Evolutionary conservation across 2,329 filamentous ascomycete species (phyloP).

Genomic region (Pseudogymnoascus sp.): DNA sequence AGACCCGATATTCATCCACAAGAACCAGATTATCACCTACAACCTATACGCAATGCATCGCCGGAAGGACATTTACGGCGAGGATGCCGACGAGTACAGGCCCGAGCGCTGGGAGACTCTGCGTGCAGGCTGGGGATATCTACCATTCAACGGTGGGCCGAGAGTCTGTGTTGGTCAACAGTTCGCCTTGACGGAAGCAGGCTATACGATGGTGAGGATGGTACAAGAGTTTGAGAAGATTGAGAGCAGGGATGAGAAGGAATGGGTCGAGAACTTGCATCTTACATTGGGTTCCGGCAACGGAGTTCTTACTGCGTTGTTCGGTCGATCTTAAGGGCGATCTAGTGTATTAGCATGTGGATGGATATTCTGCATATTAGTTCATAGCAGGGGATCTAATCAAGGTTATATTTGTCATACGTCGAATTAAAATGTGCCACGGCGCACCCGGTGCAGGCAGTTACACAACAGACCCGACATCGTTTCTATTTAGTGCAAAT

Average conservation of each 20-base stretch:
- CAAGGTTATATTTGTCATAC: neutral
- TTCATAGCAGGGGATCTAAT: neutral
- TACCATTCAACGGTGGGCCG: constrained; percentile 33
- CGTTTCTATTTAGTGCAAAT: too few species aligned
- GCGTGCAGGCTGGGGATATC: constrained; percentile 37
- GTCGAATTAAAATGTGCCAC: neutral
- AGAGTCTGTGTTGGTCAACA: constrained; percentile 33
- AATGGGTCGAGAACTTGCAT: constrained; percentile 18
- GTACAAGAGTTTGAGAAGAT: constrained; percentile 29
- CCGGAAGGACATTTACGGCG: constrained; percentile 29
- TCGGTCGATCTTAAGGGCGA: neutral
- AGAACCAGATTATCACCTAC: constrained; percentile 23
- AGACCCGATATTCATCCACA: constrained; percentile 27
- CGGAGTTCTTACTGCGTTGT: constrained; percentile 18
- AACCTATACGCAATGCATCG: constrained; percentile 26
- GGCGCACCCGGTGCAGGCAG: neutral
- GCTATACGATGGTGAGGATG: constrained; percentile 29
- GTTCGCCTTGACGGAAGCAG: constrained; percentile 31
- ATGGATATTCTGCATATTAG: neutral
- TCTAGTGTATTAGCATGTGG: too few species aligned
- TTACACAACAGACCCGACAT: too few species aligned
- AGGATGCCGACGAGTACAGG: constrained; percentile 28
- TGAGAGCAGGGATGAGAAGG: constrained; percentile 23
- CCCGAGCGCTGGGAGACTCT: constrained; percentile 30
- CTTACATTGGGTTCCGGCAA: constrained; percentile 18